Evolutionary conservation across 345 rosid genomes (phyloP).

Genomic region (Salix suchowensis): DNA sequence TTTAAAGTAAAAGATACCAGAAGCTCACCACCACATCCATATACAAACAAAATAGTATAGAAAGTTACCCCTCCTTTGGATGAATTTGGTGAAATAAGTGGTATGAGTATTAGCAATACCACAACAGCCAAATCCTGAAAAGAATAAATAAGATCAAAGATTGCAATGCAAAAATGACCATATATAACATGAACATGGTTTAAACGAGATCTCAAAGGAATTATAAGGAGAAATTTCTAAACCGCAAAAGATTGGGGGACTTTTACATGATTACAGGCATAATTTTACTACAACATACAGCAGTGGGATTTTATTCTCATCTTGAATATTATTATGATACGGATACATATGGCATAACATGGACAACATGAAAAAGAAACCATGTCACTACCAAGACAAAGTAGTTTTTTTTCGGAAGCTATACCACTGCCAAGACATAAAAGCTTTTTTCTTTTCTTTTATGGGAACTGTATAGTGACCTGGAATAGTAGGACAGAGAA

Average conservation of each 20-base stretch:
- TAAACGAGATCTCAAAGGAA: background rate
- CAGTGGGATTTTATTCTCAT: conserved; percentile 7
- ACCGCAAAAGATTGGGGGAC: background rate
- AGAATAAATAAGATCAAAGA: conserved; percentile 9
- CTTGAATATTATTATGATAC: conserved; percentile 1
- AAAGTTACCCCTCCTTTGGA: conserved; percentile 97
- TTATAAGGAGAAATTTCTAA: background rate
- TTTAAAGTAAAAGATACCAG: conserved; percentile 1
- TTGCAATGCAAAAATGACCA: conserved; percentile 7
- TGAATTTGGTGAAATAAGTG: conserved; percentile 96
- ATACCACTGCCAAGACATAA: background rate
- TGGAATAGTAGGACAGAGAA: conserved; percentile 97
- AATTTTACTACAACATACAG: conserved; percentile 5
- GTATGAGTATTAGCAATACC: conserved; percentile 92
- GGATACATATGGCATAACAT: background rate
- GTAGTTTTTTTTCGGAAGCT: background rate
- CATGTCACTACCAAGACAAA: background rate
- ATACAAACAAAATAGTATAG: conserved; percentile 12
- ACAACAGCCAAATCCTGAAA: conserved; percentile 97
- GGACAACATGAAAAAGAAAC: background rate
- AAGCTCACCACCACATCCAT: conserved; percentile 9
- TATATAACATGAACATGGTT: background rate
- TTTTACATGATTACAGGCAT: background rate
- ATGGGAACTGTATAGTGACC: conserved; percentile 39
- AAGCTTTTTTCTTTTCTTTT: background rate